These are phyloP conservation scores for Metarhizium guizhouense DNA, from an alignment of 2,329 filamentous ascomycete genomes.

Conservation along the genomic window DNA sequence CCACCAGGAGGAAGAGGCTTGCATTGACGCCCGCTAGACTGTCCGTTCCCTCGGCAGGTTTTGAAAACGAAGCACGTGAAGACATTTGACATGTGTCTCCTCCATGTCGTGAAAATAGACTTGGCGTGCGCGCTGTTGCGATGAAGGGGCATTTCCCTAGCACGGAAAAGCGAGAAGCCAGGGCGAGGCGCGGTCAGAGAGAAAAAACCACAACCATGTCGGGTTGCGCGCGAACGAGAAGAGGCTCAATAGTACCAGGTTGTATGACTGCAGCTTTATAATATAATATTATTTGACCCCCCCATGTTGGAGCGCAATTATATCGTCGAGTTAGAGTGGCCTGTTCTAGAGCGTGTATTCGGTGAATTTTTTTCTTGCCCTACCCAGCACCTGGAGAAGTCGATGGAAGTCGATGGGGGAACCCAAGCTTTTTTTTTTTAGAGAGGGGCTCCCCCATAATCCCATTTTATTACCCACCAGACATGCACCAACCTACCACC, in stretches of 20 bases:
- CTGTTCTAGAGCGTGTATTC: background rate
- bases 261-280: too few species aligned
- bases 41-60: slow-evolving; percentile 12
- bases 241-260: too few species aligned
- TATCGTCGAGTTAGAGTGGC: background rate
- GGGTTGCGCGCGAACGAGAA: background rate
- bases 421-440: too few species aligned
- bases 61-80: slow-evolving; percentile 9
- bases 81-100: background rate
- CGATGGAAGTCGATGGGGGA: background rate
- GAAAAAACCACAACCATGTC: background rate
- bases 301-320: background rate
- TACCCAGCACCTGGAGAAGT: slow-evolving; percentile 2
- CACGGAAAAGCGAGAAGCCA: background rate
- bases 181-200: background rate
- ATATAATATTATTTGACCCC: background rate
- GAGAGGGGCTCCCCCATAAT: background rate
- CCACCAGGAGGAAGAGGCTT: background rate
- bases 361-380: background rate
- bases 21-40: slow-evolving; percentile 5
- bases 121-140: background rate
- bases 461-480: background rate
- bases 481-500: too few species aligned
- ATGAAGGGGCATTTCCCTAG: background rate
- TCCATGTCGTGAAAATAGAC: background rate